phyloP scores from a whole-genome alignment of 441 rosid genomes.

The Euphorbia schlechtendalii region DNA sequence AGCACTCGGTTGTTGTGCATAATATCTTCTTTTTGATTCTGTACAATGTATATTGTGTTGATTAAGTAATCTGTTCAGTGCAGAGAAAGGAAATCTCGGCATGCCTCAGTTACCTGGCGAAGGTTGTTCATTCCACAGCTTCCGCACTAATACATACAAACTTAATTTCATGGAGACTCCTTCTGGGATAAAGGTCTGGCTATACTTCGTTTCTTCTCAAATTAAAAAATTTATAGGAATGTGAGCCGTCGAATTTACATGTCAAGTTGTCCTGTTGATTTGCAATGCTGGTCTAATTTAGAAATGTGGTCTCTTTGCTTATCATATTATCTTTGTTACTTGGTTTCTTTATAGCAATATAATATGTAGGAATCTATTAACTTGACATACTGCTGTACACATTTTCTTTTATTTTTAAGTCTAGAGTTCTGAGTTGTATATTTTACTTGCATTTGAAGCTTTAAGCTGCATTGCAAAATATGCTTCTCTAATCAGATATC shows the following conservation, averaged over 20 bases:
- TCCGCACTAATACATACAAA: slow-evolving; percentile 84
- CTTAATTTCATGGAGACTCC: slow-evolving; percentile 96
- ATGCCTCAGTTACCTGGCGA: slow-evolving; percentile 87
- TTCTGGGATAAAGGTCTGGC: slow-evolving; percentile 73
- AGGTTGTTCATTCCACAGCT: slow-evolving; percentile 90
- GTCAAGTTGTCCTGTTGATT: background rate
- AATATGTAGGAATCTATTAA: too few relatives aligned
- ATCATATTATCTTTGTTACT: too few relatives aligned
- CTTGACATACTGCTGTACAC: too few relatives aligned
- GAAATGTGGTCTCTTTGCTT: background rate
- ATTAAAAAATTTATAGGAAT: background rate
- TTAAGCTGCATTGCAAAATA: too few relatives aligned
- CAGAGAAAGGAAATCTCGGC: slow-evolving; percentile 77
- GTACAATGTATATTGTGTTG: background rate
- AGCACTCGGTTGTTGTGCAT: background rate
- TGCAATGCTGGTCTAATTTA: background rate
- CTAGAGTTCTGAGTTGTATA: too few relatives aligned
- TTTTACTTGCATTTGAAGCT: too few relatives aligned
- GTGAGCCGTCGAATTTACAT: background rate
- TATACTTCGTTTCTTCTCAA: background rate
- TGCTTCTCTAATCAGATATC: background rate
- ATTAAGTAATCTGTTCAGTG: slow-evolving; percentile 29
- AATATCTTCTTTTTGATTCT: background rate
- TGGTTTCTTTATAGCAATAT: too few relatives aligned
- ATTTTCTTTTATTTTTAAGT: too few relatives aligned